phyloP scores from a whole-genome alignment of 139 green algal genomes.

The Chlorella vulgaris region DNA sequence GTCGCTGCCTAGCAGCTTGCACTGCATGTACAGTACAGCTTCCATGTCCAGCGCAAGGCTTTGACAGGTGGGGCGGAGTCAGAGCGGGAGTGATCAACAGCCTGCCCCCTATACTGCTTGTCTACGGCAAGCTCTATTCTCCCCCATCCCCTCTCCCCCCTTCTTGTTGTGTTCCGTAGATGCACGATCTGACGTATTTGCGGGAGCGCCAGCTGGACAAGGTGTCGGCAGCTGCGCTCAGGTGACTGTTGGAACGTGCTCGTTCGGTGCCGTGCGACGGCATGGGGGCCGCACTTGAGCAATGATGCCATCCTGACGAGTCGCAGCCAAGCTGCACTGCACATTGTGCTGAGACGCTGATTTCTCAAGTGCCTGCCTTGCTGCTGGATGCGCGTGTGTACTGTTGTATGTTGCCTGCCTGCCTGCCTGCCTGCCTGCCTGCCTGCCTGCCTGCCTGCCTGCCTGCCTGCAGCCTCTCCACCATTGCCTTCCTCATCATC shows the following conservation, averaged over 20 bases:
- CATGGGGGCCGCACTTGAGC: neutral
- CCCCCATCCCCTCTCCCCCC: neutral
- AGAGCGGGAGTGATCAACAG: too few relatives aligned
- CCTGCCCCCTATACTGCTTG: too few relatives aligned
- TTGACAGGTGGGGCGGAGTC: too few relatives aligned
- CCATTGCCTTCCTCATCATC: slow-evolving; percentile 32
- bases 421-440: neutral
- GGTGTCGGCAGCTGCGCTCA: neutral
- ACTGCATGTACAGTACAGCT: neutral
- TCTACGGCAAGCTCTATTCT: too few relatives aligned
- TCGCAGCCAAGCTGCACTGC: neutral
- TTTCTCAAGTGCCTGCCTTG: neutral
- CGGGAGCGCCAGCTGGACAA: slow-evolving; percentile 24
- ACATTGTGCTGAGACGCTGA: neutral
- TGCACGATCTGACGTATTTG: slow-evolving; percentile 20
- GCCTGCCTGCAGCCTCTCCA: neutral
- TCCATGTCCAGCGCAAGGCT: too few relatives aligned
- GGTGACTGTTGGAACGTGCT: neutral
- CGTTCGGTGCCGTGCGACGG: neutral
- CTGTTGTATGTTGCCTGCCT: neutral
- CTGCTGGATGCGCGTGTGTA: too few relatives aligned
- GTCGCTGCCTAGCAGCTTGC: too few relatives aligned
- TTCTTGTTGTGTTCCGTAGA: too few relatives aligned
- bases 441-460: neutral
- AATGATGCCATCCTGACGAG: neutral